Evolutionary conservation across 1,284 basidiomycete species (phyloP), one percentile per base, ranked within the genome.

Genomic region (Bjerkandera adusta): DNA sequence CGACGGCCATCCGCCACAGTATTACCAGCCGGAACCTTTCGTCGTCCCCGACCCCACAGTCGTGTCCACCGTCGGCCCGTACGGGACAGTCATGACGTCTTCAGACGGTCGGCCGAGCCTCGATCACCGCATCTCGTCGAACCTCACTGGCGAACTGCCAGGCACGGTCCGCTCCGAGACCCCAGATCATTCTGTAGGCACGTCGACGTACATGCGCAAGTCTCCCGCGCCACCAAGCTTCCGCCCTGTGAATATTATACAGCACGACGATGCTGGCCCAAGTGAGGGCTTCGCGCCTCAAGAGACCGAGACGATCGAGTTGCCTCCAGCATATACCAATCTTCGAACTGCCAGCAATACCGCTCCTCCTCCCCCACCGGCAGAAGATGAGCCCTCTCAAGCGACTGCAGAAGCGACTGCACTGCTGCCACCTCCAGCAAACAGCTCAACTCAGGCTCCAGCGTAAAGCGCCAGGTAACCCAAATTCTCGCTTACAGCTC

Each of bases 221-320:
- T 70, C 64, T 3, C 63, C 69, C 27, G 59, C 71, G 47, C 66
- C 68, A 27, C 66, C 68, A 16, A 63, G 66, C 52, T 69, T 89
- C 66, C 70, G 86, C 35, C 74, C 85, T 0, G 79, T 90, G 35
- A 90, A 90, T 58, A 77, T 89, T 55, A 76, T 90, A 43, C 88
- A 89, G 65, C 87, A 91, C 55, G 86, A 90, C 51, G 87, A 91
- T 59, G 87, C 82, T 0, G 87, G 87, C 1, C 77, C 77, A 4
- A 55, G 59, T n/a, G 47, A 60, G 34, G 49, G 61, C 15, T 44
- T 51, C 21, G 44, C 43, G 45, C 47, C 63, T 2, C 66, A 67
- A 25, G 75, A 79, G 51, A 57, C 75, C 7, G 85, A 87, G 62
- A 89, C 86, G 38, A 77, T 90, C 32, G 87, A 90, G 66, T 71